Base-by-base conservation (phyloP, 345 rosid species). In the Pseudoturritis turrita region DNA sequence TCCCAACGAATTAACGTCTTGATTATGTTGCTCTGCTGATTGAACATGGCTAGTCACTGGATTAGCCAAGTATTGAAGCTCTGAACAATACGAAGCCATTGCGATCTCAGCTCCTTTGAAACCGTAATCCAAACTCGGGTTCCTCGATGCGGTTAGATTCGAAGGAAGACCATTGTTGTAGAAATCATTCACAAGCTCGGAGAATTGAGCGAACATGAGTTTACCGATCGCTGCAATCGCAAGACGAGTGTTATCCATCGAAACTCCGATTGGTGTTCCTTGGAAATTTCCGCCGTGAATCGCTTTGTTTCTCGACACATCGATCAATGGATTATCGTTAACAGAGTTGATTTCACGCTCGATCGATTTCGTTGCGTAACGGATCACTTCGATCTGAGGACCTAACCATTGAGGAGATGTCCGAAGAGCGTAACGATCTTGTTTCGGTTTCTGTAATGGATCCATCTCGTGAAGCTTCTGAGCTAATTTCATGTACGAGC, bases 371-470 rank as follows among this genome's bases (percentile, higher is more conserved):
- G 92, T 89, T 0, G 96, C 83, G 22, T 73, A 52, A 41, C 92
- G 78, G 50, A 89, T 89, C 29, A 87, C 89, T 58, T 89, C 96
- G 55, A 89, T 82, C 44, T 84, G 92, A 21, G 96, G 96, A 4
- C 96, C 92, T 26, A 89, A 78, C 96, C 96, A 89, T 50, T 89
- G 96, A 7, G 92, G 92, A 2, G 92, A 87, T 2, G 90, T 87
- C 25, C 96, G 65, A 4, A 89, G 85, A 35, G 96, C 96, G 65
- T 89, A 89, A 59, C 90, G 72, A 62, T 89, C 96, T 47, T 85
- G 85, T 58, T 87, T 89, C 0, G 92, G 96, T 70, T 89, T 89
- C 74, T 74, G 86, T 15, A 89, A 75, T 15, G 96, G 96, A 75
- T 89, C 90, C 50, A 78, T 84, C 51, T 87, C 90, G 31, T 87